Evolutionary conservation across 805 yeast genomes (phyloP).

Genomic region (Kockiozyma suomiensis): DNA sequence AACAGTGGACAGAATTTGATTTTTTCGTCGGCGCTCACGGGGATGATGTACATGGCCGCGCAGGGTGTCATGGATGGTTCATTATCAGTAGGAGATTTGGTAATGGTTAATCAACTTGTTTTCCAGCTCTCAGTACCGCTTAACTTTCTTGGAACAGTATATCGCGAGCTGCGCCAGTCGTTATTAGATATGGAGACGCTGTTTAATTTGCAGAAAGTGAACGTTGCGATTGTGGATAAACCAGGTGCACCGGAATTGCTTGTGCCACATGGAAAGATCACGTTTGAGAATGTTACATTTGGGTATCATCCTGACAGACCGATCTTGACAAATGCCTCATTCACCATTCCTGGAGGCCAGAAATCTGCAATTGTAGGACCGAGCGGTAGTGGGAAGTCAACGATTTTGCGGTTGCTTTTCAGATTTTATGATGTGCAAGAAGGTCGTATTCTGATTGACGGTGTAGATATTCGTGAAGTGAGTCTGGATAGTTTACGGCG

Average conservation of each 20-base stretch:
- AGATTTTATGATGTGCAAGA: constrained; percentile 81
- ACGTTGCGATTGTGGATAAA: constrained; percentile 63
- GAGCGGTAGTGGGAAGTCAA: constrained; percentile 93
- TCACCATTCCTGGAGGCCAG: constrained; percentile 85
- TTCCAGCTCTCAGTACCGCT: constrained; percentile 94
- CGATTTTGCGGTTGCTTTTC: constrained; percentile 79
- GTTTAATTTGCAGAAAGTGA: constrained; percentile 78
- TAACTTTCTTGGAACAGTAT: constrained; percentile 92
- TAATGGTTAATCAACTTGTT: constrained; percentile 90
- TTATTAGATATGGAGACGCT: constrained; percentile 93
- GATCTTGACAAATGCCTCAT: constrained; percentile 76
- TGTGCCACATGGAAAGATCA: constrained; percentile 73
- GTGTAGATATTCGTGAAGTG: constrained; percentile 78
- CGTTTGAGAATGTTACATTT: constrained; percentile 87
- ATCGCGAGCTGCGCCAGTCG: constrained; percentile 91
- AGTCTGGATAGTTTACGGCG: constrained; percentile 73
- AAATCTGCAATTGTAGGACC: constrained; percentile 96
- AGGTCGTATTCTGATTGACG: constrained; percentile 83
- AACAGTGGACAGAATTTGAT: constrained; percentile 79
- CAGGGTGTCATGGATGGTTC: constrained; percentile 83
- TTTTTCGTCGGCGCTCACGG: constrained; percentile 85
- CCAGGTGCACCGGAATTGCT: constrained; percentile 64
- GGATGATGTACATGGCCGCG: constrained; percentile 95
- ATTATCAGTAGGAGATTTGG: constrained; percentile 91
- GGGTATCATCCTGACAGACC: constrained; percentile 90